phyloP scores from a whole-genome alignment of 2,329 filamentous ascomycete genomes.

The Aspergillus aculeatinus region DNA sequence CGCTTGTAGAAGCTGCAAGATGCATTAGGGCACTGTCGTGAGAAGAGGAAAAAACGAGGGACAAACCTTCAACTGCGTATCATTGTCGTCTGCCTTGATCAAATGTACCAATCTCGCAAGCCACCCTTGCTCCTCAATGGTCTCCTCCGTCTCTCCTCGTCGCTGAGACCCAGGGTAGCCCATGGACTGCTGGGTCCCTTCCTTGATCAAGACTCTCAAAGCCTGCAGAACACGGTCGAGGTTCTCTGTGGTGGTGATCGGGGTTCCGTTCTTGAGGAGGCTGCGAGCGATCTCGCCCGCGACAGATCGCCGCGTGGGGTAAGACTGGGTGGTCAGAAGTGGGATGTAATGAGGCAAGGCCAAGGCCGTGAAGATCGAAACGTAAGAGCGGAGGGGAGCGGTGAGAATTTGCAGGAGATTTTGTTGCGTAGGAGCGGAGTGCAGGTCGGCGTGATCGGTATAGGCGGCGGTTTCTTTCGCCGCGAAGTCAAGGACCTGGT shows the following conservation, averaged over 20 bases:
- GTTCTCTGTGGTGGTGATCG: slow-evolving; percentile 73
- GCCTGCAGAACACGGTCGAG: slow-evolving; percentile 87
- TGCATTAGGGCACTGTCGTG: slow-evolving; percentile 20
- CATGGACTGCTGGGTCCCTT: slow-evolving; percentile 79
- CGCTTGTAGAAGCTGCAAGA: slow-evolving; percentile 70
- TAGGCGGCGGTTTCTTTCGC: slow-evolving; percentile 83
- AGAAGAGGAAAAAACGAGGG: not conserved
- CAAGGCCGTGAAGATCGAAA: slow-evolving; percentile 93
- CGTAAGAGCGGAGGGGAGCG: slow-evolving; percentile 83
- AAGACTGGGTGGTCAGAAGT: slow-evolving; percentile 85
- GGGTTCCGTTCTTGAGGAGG: slow-evolving; percentile 78
- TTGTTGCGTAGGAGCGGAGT: slow-evolving; percentile 81
- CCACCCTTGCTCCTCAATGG: slow-evolving; percentile 97
- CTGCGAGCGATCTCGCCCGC: slow-evolving; percentile 83
- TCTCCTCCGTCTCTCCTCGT: slow-evolving; percentile 90
- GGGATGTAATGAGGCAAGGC: slow-evolving; percentile 90
- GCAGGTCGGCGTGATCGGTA: slow-evolving; percentile 91
- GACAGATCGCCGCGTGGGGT: slow-evolving; percentile 84
- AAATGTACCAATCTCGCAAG: slow-evolving; percentile 89
- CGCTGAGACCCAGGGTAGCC: slow-evolving; percentile 79
- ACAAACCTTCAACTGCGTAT: slow-evolving; percentile 78
- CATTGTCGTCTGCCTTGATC: slow-evolving; percentile 78
- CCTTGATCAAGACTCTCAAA: slow-evolving; percentile 86
- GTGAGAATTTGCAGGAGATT: slow-evolving; percentile 88
- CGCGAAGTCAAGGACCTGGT: slow-evolving; percentile 88